These are phyloP conservation scores for Dactylellina cionopaga DNA, from an alignment of 2,329 filamentous ascomycete species.

Conservation along the genomic window DNA sequence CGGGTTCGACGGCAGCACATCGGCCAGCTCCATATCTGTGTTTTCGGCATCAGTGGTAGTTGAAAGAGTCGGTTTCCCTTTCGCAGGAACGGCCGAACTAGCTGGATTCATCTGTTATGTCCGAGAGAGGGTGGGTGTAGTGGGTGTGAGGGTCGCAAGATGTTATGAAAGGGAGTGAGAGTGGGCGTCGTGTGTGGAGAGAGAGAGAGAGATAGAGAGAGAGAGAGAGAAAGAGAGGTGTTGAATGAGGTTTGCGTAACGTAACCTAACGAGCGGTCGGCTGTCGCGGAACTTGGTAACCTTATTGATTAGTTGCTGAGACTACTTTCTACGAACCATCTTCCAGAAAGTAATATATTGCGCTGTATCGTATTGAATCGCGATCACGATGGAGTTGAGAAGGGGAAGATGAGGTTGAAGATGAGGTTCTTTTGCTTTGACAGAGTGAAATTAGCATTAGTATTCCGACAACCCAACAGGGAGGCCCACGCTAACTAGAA, in stretches of 20 bases:
- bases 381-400: constrained; percentile 67
- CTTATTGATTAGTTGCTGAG: no score
- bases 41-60: constrained; percentile 41
- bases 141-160: neutral
- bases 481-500: constrained; percentile 24
- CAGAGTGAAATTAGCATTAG: constrained; percentile 16
- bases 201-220: neutral
- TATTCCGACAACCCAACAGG: constrained; percentile 11
- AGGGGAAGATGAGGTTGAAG: constrained; percentile 96
- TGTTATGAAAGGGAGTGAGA: no score
- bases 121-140: neutral
- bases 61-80: constrained; percentile 49
- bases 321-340: neutral
- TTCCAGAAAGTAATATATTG: neutral
- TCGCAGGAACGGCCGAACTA: constrained; percentile 51
- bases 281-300: constrained; percentile 31
- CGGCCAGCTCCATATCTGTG: constrained; percentile 41
- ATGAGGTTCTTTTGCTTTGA: constrained; percentile 73
- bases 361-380: neutral
- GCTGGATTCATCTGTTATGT: constrained; percentile 43
- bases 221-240: neutral
- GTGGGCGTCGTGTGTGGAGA: no score
- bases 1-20: constrained; percentile 40
- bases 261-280: constrained; percentile 31
- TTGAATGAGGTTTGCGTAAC: constrained; percentile 24